Base-by-base conservation (phyloP, 2,329 filamentous ascomycete species). In the Magnaporthiopsis incrustans region DNA sequence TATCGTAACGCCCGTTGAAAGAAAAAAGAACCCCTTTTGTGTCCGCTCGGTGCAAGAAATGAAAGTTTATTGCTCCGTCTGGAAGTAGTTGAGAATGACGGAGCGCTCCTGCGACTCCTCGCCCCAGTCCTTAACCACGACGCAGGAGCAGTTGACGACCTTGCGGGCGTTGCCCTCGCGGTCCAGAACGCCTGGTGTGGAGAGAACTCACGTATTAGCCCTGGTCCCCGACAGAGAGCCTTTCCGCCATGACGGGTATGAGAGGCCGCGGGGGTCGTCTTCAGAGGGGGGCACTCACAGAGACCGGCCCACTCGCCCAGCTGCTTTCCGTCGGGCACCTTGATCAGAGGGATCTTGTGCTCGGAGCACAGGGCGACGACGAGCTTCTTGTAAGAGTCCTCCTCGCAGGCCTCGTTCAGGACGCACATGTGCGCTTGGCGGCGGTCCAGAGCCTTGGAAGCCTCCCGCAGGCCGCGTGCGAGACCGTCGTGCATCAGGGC, bases 301-400 rank as follows among this genome's bases (percentile, higher is more conserved):
- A 99, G 89, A 84, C 95, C 95, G 78, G 96, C 94, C 95, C 95
- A 99, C 86, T 99, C 95, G 85, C 95, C 95, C 75, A 99, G 86
- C 87, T 97, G 91, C 90, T 99, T 99, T 81, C 95, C 95, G 81
- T 99, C 95, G 73, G 93, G 94, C 70, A 99, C 95, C 91, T 99
- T 98, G 88, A 99, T 99, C 75, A 99, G 85, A 71, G 95, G 95
- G 76, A 99, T 99, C 89, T 97, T 97, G 86, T 99, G 95, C 89
- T 99, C 95, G 70, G 90, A 91, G 91, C 95, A 99, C 67, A 99
- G 90, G 69, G 95, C 95, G 73, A 98, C 91, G 75, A 99, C 94
- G 71, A 99, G 89, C 90, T 99, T 99, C 92, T 99, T 99, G 88
- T 99, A 99, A 72, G 95, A 94, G 83, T 99, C 95, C 88, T 99